phyloP scores from a whole-genome alignment of 73 alveolate genomes.

The Loxodes magnus region DNA sequence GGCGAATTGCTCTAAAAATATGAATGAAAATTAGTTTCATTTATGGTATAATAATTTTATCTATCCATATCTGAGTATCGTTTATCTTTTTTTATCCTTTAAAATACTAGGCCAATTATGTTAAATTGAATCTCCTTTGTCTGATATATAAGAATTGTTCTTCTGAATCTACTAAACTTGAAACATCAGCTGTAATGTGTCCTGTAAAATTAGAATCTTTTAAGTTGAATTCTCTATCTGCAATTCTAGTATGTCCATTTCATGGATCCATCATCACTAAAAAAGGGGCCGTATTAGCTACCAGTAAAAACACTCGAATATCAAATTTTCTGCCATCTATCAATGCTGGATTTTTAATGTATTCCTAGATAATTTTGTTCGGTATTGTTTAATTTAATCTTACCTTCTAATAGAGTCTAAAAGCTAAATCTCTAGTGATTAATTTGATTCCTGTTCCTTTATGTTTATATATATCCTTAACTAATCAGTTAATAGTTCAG shows the following conservation, averaged over 20 bases:
- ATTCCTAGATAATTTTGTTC: neutral
- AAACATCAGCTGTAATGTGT: slow-evolving; percentile 14
- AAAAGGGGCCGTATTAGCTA: slow-evolving; percentile 4
- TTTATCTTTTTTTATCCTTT: slow-evolving; percentile 1
- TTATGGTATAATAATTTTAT: neutral
- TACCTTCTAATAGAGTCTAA: neutral
- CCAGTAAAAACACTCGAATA: slow-evolving; percentile 3
- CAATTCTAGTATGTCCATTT: slow-evolving; percentile 12
- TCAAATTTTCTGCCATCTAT: slow-evolving; percentile 13
- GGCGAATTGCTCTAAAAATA: slow-evolving; percentile 12
- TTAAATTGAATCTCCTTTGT: slow-evolving; percentile 2
- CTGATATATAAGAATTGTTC: no score
- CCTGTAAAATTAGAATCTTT: neutral
- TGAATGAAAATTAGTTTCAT: slow-evolving; percentile 5
- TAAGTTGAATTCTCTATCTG: slow-evolving; percentile 1
- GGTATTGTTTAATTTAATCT: no score
- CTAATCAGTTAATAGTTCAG: slow-evolving; percentile 3
- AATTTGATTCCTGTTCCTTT: slow-evolving; percentile 9
- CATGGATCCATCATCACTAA: slow-evolving; percentile 4
- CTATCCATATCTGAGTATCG: slow-evolving; percentile 6
- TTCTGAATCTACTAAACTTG: no score
- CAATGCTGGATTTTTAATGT: slow-evolving; percentile 7
- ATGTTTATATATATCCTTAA: neutral
- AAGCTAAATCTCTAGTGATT: neutral
- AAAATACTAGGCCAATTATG: slow-evolving; percentile 6